Evolutionary conservation across 1,139 yeast species (phyloP), one percentile per base, ranked within the genome.

Genomic region (Dujonia santamariae): DNA sequence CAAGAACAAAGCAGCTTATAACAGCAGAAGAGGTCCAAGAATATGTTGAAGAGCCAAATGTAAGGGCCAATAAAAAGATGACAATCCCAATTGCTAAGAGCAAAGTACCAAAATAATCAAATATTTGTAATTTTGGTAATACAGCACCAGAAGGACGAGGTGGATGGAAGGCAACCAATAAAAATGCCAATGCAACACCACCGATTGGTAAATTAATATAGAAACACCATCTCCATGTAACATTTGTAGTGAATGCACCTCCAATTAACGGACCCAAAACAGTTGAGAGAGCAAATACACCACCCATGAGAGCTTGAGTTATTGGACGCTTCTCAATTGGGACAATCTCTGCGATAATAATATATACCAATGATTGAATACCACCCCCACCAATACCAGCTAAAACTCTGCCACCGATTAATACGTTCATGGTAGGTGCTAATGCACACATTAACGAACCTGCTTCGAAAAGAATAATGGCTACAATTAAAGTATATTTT

Each of bases 81-180:
- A 68, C 72, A 26, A 71, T 41, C 1, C 75, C 75, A 4, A 62
- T 45, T 3, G 68, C 52, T 35, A 73, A 42, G 23, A 75, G 41
- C 4, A 61, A 40, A 7, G 70, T 66, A 3, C 80, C 83, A 21
- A 70, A 19, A 41, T 65, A 67, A 54, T 79, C 85, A 35, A 77
- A 54, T 32, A 51, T 46, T 21, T 43, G 26, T 30, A 51, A 31
- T 31, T 48, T 51, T 15, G 37, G 37, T 7, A 23, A 33, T 16
- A 43, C 18, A 22, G 31, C 37, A 8, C 44, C 38, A 19, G 40
- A 20, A 32, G 63, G 51, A 28, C 40, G 43, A n/a, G 70, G 70
- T 3, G 69, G 68, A 31, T 60, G 51, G 44, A 61, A 63, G 0
- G 57, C 47, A 24, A 47, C 47, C 16, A 47, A 34, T 31, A 63